Percentiles rank a stretch among this genome's conserved stretches.
Conservation (phyloP, 371 early-diverging fungal genomes). For the Actinomucor elegans region DNA sequence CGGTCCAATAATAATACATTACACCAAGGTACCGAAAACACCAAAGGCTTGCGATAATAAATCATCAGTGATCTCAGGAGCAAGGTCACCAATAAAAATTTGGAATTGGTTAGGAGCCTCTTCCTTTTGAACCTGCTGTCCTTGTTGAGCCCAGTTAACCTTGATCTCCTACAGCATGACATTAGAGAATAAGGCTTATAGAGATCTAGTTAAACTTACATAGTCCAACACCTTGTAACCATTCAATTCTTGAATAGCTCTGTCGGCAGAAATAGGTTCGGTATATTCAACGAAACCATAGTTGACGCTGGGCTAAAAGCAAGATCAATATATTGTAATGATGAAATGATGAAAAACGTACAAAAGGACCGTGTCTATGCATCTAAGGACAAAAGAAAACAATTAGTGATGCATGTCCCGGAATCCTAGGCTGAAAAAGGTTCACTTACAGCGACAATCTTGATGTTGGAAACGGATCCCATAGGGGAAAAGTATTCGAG, state of each 20-base stretch:
- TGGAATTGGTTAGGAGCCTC: constrained; percentile 72
- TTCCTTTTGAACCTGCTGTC: constrained; percentile 43
- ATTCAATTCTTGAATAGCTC: constrained; percentile 74
- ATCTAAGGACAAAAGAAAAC: constrained; percentile 8
- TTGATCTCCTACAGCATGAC: constrained; percentile 40
- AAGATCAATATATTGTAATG: too few species aligned
- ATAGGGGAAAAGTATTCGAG: constrained; percentile 72
- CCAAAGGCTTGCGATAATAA: constrained; percentile 67
- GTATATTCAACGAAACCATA: constrained; percentile 90
- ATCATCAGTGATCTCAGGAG: constrained; percentile 83
- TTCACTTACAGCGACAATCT: constrained; percentile 77
- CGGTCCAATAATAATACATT: constrained; percentile 38
- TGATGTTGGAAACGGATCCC: constrained; percentile 70
- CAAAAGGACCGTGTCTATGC: constrained; percentile 19
- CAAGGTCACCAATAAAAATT: constrained; percentile 85
- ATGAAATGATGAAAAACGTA: too few species aligned
- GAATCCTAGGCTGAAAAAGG: too few species aligned
- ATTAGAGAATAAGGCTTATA: too few species aligned
- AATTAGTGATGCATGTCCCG: too few species aligned
- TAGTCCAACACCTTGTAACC: constrained; percentile 67
- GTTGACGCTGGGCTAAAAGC: constrained; percentile 52
- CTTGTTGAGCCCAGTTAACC: constrained; percentile 52
- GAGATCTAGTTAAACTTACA: too few species aligned
- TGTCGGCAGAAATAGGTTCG: constrained; percentile 72
- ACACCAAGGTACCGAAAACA: constrained; percentile 60